Evolutionary conservation across 345 rosid genomes (phyloP).

Genomic region (Firmiana major): DNA sequence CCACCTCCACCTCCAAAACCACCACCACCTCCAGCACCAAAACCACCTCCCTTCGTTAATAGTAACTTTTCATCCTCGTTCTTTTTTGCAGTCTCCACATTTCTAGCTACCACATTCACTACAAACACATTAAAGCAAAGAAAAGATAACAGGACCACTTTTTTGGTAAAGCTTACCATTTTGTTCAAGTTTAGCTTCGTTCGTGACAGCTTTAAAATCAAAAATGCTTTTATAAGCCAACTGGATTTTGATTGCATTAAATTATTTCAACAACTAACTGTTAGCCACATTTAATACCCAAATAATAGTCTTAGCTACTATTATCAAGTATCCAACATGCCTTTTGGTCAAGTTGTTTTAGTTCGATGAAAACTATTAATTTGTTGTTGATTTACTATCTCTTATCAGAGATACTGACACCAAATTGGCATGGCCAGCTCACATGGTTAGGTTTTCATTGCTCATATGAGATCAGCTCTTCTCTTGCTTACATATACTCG

Average conservation of each 20-base stretch:
- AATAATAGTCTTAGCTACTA: background rate
- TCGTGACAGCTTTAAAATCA: background rate
- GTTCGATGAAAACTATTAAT: background rate
- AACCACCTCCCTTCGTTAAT: constrained; percentile 17
- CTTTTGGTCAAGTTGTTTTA: background rate
- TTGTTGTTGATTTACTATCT: background rate
- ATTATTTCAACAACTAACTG: constrained; percentile 44
- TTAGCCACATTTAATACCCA: constrained; percentile 19
- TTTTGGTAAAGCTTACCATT: constrained; percentile 31
- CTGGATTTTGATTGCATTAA: constrained; percentile 23
- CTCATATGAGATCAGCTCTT: background rate
- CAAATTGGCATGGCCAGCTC: background rate
- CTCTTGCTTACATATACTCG: background rate
- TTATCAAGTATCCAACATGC: background rate
- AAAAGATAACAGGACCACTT: constrained; percentile 36
- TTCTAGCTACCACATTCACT: constrained; percentile 38
- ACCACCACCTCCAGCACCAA: background rate
- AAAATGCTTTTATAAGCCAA: constrained; percentile 19
- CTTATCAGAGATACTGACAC: background rate
- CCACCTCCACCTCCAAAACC: background rate
- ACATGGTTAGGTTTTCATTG: background rate
- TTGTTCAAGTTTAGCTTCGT: background rate
- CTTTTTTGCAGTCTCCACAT: constrained; percentile 19
- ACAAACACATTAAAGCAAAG: constrained; percentile 42
- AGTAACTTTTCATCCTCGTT: constrained; percentile 31